Evolutionary conservation across 1,284 basidiomycete species (phyloP), one percentile per base, ranked within the genome.

Genomic region (Lignosus rhinocerotis): DNA sequence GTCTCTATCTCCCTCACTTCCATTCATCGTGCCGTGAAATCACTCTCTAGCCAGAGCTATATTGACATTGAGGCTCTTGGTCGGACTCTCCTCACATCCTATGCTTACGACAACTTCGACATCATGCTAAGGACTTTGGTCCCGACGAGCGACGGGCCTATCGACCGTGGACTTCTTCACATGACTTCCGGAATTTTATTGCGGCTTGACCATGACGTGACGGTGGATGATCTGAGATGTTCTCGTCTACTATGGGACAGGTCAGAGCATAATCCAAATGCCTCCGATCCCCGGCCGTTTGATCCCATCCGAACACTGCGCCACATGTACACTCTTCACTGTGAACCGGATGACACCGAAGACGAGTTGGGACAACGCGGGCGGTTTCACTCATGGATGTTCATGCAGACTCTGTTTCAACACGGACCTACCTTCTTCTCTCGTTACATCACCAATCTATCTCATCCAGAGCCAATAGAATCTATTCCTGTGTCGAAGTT

Each of bases 71-170:
- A 50, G 3, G 41, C 51, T 17, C 60, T 72, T 10, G 69, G 60
- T 6, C 59, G 65, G 51, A 69, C 66, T 2, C 56, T 68, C 8
- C 44, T 63, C 11, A 56, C 59, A 6, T 49, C 60, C 3, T 66
- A 64, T 48, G 69, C 65, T 3, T 75, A 71, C 49, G 69, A 74
- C 55, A 74, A 74, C 52, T 69, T 73, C 55, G 71, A 74, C 48
- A 53, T 73, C 14, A 60, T 69, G 32, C 51, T 72, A 14, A 67
- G 69, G 46, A 21, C 17, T 8, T 49, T 52, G 0, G 50, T 66
- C 10, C 67, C 68, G 2, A 72, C 70, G 3, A 47, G 66, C 2
- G 66, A 71, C 36, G 65, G 62, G 33, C 44, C 60, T 3, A 17
- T 19, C 2, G 53, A 51, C 4, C 36, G 36, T 38, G 58, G 60